These are phyloP conservation scores for Trichoderma lentiforme DNA, from an alignment of 2,329 filamentous ascomycete genomes.

Conservation along the genomic window DNA sequence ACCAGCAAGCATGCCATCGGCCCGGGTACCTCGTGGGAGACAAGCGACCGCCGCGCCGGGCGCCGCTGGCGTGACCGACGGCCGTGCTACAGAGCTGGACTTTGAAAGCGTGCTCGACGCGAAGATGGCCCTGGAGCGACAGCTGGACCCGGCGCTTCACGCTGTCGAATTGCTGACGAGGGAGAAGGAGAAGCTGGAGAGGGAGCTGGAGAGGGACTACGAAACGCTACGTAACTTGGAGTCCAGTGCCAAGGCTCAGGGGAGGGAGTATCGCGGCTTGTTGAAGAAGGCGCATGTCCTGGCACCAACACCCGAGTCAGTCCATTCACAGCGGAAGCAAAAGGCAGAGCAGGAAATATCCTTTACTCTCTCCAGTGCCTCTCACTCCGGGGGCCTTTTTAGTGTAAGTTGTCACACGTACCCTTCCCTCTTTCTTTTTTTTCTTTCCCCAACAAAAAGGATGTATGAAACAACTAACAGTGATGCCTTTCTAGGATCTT, in stretches of 20 bases:
- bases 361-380: neutral
- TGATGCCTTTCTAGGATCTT: conserved; percentile 31
- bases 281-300: conserved; percentile 49
- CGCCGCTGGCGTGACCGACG: conserved; percentile 33
- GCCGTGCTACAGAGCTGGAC: conserved; percentile 59
- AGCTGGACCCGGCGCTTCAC: conserved; percentile 61
- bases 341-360: conserved; percentile 9
- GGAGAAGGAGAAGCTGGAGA: conserved; percentile 57
- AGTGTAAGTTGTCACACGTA: conserved; percentile 16
- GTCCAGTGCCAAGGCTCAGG: conserved; percentile 54
- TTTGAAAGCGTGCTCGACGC: conserved; percentile 62
- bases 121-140: conserved; percentile 53
- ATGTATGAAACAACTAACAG: neutral
- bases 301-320: conserved; percentile 37
- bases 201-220: conserved; percentile 55
- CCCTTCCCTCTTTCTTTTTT: neutral
- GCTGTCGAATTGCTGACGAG: conserved; percentile 57
- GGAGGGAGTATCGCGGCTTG: conserved; percentile 48
- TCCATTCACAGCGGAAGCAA: conserved; percentile 10
- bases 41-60: conserved; percentile 14
- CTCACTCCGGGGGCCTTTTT: conserved; percentile 18
- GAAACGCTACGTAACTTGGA: conserved; percentile 49
- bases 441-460: neutral
- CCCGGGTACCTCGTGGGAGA: conserved; percentile 21
- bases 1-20: conserved; percentile 39